Conservation (phyloP, 2,329 filamentous ascomycete species). For the Hypomyces perniciosus region DNA sequence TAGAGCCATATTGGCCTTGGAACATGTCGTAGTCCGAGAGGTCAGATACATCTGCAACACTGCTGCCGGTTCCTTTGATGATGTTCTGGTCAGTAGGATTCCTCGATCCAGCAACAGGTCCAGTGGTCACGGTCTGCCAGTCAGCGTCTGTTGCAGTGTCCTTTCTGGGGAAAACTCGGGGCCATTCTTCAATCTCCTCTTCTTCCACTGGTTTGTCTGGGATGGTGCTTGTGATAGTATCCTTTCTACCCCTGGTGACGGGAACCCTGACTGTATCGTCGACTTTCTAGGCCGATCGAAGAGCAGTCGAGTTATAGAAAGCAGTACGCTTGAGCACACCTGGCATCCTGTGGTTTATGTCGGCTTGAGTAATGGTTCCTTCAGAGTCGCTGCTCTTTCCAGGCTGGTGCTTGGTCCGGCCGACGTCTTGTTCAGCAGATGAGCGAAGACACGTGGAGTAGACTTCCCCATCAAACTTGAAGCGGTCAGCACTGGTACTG, state of each 20-base stretch:
- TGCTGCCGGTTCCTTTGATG: constrained; percentile 33
- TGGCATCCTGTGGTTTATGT: not conserved
- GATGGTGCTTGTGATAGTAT: not conserved
- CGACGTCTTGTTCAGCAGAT: constrained; percentile 35
- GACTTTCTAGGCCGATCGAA: constrained; percentile 36
- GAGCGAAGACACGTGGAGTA: constrained; percentile 34
- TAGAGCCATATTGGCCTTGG: constrained; percentile 11
- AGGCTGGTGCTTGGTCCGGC: constrained; percentile 19
- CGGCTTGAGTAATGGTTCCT: not conserved
- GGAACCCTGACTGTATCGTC: constrained; percentile 34
- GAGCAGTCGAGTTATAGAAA: constrained; percentile 32
- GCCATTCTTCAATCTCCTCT: constrained; percentile 10
- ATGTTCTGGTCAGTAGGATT: constrained; percentile 19
- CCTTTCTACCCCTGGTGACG: constrained; percentile 18
- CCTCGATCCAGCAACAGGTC: constrained; percentile 19
- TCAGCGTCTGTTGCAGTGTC: constrained; percentile 24
- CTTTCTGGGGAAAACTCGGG: constrained; percentile 11
- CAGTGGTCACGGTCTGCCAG: constrained; percentile 33
- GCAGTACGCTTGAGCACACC: constrained; percentile 9
- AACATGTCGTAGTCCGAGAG: constrained; percentile 14
- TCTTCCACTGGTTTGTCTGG: not conserved
- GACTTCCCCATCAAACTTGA: constrained; percentile 38
- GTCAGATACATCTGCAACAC: constrained; percentile 41
- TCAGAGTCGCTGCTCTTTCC: constrained; percentile 3
- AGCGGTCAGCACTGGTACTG: constrained; percentile 36